phyloP scores from a whole-genome alignment of 176 grass and related monocot genomes.

The Raddia guianensis region DNA sequence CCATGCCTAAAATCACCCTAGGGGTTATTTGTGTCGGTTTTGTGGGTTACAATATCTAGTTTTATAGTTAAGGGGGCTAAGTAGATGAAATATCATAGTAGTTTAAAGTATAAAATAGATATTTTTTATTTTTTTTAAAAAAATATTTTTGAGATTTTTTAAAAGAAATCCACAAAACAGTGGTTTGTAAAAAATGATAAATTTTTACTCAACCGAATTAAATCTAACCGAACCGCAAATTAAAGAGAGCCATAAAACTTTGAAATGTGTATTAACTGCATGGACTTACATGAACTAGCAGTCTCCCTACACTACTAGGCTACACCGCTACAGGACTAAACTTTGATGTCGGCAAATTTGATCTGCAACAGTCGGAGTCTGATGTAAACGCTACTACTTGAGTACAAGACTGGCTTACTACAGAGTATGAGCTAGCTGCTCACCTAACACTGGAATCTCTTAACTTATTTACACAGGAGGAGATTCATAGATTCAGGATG shows the following conservation, averaged over 20 bases:
- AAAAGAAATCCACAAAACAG: too few relatives aligned
- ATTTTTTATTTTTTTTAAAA: too few relatives aligned
- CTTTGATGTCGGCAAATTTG: conserved; percentile 37
- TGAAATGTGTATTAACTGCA: conserved; percentile 3
- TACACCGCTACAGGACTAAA: conserved; percentile 35
- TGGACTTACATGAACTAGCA: conserved; percentile 32
- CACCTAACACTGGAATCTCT: conserved; percentile 37
- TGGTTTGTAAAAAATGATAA: too few relatives aligned
- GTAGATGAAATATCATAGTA: too few relatives aligned
- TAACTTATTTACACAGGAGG: conserved; percentile 41
- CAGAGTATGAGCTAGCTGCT: conserved; percentile 50
- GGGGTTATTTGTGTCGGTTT: too few relatives aligned
- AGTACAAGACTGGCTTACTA: conserved; percentile 13
- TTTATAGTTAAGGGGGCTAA: too few relatives aligned
- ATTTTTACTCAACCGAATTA: too few relatives aligned
- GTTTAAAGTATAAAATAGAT: too few relatives aligned
- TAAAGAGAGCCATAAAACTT: neutral
- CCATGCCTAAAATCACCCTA: too few relatives aligned
- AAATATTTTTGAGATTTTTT: too few relatives aligned
- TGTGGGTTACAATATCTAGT: too few relatives aligned
- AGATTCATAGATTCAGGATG: neutral
- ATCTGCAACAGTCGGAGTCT: conserved; percentile 13
- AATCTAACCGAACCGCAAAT: too few relatives aligned
- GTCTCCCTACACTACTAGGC: conserved; percentile 11
- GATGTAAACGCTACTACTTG: conserved; percentile 17